Base-by-base conservation (phyloP, 305 asterid genomes). In the Fraxinus paxiana region DNA sequence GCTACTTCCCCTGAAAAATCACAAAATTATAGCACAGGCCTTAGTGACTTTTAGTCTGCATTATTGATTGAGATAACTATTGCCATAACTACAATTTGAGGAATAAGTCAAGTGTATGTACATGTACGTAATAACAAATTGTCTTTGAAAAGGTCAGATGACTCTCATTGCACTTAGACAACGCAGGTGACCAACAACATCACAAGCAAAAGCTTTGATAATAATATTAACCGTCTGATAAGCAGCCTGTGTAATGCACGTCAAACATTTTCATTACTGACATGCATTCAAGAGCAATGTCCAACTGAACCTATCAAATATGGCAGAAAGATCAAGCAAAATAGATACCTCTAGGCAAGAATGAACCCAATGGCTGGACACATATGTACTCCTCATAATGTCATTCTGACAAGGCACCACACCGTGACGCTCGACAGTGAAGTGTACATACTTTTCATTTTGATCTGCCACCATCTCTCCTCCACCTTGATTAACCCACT, bases 311-410 rank as follows among this genome's bases (percentile, higher is more conserved):
- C 80, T 54, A 77, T 70, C 69, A 75, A 73, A 83, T 59, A 75
- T 13, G 41, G 75, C 48, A 35, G 13, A 65, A 79, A 77, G 59
- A 71, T 73, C 41, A n/a, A 77, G 46, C 67, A 59, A 73, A 54
- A 75, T 17, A 81, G 51, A 38, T 93, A 96, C 99, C 98, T 92
- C 86, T 74, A 92, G 84, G 86, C 96, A 96, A 88, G 97, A 92
- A 84, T 79, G 90, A 79, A 96, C 88, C 99, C 98, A 96, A 80
- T 96, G 99, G 77, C 96, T 85, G 87, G 99, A 88, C 54, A 94
- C 93, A 77, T 87, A 88, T 76, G 88, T 86, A 83, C 87, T 81
- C 81, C 87, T 81, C 80, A 81, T 82, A 78, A 73, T 81, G 75
- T 78, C 80, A 33, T 84, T 87, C 73, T 38, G 85, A 77, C 88